Evolutionary conservation across 148 eudicot genomes (phyloP), one percentile per base, ranked within the genome.

Genomic region (Heliamphora exappendiculata): DNA sequence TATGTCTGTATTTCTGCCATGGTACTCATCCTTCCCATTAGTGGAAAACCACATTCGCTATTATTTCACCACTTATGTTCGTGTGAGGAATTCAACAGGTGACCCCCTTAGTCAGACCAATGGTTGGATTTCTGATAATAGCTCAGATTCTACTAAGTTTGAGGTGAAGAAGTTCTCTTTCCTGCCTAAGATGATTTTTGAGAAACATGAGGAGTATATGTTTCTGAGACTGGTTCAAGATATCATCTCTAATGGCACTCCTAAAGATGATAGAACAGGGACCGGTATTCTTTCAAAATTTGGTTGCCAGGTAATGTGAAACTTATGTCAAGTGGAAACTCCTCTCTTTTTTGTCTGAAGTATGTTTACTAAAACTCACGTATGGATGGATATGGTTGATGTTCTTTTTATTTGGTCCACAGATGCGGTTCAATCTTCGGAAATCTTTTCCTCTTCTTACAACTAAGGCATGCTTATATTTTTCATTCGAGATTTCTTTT

Each of bases 351-450:
- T 49, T 34, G 57, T 49, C 26, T 79, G 9, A 72, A 59, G 19
- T 54, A 53, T 47, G 47, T 49, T 67, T 59, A 17, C 58, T 7
- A 60, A 19, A 37, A 39, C 44, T 62, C 31, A 51, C 17, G 16
- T n/a, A 16, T n/a, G 8, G 8, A 17, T 44, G 31, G 53, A 17
- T 2, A 37, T 41, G 3, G 42, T 44, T 33, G 11, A 14, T 47
- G 36, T 59, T 34, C 9, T 26, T 5, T 41, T 26, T 50, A 47
- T n/a, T 67, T 53, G 67, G 41, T 65, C 58, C 55, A 75, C 90
- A 95, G 99, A 91, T 95, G 98, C 85, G 93, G 80, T 95, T 89
- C 88, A 93, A 93, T 91, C 80, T 95, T 80, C 89, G 98, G 16
- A 88, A 85, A 79, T 88, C 88, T 45, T 93, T 93, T 80, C 99